Conservation (phyloP, 441 rosid genomes). For the Biscutella laevigata region DNA sequence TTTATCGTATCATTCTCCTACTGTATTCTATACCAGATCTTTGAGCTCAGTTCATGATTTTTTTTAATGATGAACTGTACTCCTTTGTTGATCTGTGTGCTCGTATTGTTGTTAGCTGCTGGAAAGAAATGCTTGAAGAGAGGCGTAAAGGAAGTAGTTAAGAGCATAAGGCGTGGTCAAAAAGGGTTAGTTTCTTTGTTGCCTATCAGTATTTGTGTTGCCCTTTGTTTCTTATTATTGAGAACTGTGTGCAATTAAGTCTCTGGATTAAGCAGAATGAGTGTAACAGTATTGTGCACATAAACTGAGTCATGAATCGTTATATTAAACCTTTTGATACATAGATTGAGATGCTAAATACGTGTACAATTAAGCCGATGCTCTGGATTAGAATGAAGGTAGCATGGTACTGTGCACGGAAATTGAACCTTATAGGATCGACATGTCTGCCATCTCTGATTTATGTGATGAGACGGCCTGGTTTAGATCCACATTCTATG, state of each 20-base stretch:
- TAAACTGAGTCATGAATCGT: constrained; percentile 18
- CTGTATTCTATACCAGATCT: neutral
- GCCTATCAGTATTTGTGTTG: neutral
- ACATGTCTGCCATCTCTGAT: constrained; percentile 48
- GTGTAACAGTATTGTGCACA: constrained; percentile 50
- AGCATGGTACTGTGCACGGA: constrained; percentile 63
- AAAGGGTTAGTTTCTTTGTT: constrained; percentile 51
- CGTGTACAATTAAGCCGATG: constrained; percentile 56
- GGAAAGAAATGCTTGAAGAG: constrained; percentile 88
- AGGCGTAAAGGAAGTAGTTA: constrained; percentile 96
- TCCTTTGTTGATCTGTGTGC: neutral
- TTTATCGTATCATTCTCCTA: neutral
- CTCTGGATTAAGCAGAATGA: constrained; percentile 37
- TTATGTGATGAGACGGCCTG: constrained; percentile 39
- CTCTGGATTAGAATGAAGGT: constrained; percentile 40
- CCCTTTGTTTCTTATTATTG: neutral
- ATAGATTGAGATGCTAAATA: neutral
- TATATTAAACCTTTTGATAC: no score
- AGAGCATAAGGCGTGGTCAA: constrained; percentile 76
- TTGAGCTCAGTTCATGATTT: neutral
- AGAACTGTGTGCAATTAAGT: constrained; percentile 42
- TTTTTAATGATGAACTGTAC: no score
- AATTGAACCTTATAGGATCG: constrained; percentile 28
- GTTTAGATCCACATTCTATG: constrained; percentile 30
- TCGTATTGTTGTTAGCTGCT: constrained; percentile 39